Percentiles rank a stretch among this genome's conserved stretches.
phyloP scores from a whole-genome alignment of 768 basidiomycete genomes.

The Leccinum boreale region DNA sequence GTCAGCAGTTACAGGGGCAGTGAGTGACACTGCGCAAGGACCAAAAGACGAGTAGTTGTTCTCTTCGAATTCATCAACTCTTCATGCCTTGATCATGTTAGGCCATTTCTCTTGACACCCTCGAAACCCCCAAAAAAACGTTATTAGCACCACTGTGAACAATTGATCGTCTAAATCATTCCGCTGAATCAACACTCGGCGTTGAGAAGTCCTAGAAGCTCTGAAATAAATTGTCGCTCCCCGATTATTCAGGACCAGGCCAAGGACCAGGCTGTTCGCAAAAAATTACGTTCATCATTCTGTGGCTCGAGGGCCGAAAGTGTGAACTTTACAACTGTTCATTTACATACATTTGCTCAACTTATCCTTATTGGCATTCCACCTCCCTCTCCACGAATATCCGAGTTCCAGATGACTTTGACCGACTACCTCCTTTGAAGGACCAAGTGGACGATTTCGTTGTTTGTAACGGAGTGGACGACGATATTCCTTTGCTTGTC shows the following conservation, averaged over 20 bases:
- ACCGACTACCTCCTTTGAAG: not conserved
- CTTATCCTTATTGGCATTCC: not conserved
- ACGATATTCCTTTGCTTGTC: not conserved
- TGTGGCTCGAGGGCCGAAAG: not conserved
- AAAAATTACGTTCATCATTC: not conserved
- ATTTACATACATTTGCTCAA: not conserved
- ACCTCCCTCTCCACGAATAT: not conserved
- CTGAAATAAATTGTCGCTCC: not conserved
- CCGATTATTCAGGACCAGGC: not conserved
- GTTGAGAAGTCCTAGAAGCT: not conserved
- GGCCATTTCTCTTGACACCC: no score
- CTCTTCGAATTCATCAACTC: no score
- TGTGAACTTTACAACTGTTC: not conserved
- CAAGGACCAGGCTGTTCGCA: not conserved
- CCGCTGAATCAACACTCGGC: not conserved
- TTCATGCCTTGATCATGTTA: no score
- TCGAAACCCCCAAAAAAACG: no score
- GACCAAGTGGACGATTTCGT: slow-evolving; percentile 10
- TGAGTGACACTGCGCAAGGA: no score
- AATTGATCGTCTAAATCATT: not conserved
- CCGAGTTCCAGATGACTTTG: not conserved
- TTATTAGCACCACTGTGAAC: not conserved
- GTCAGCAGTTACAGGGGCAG: no score
- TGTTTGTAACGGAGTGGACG: not conserved
- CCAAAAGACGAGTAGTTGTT: no score